Base-by-base conservation (phyloP, 192 early-diverging fungal genomes). In the Mortierella alpina region DNA sequence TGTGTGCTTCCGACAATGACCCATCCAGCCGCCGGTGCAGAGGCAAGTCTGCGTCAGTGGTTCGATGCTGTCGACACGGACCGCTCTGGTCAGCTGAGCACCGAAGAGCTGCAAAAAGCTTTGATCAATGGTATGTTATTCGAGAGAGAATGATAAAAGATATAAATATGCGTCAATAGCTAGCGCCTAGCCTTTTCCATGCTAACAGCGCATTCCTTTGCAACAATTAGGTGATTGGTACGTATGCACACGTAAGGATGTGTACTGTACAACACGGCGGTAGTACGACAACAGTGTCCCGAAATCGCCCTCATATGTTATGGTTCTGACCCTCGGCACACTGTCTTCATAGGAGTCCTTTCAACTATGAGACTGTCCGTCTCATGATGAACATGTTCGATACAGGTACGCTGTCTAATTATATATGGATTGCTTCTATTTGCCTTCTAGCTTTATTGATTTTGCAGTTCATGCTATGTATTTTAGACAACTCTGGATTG, bases 321-420 rank as follows among this genome's bases (percentile, higher is more conserved):
- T 61, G 10, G 31, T 31, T 31, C 3, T 31, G 31, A 31, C 31
- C 3, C 31, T 31, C 6, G 51, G 14, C 39, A 6, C 9, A 46
- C 56, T 4, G 56, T 84, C 83, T 89, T 52, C 91, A 92, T 83
- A 92, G 92, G 92, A 92, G 88, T 64, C 92, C 86, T 7, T 95
- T 95, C 87, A 93, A 92, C 83, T 84, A 89, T 45, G 93, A 93
- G 73, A 95, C 94, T 44, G 92, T 94, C 7, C 92, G 91, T 64
- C 69, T 92, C 62, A 92, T 95, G 91, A 86, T 95, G 71, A 88
- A 88, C 69, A 92, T 93, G 92, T 92, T 93, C 78, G 93, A 94
- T 72, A 82, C 87, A 31, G 86, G 85, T 84, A 87, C 75, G 68
- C 55, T 31, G 31, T 3, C 31, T 31, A 31, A 7, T 11, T 22